Percentiles rank a stretch among this genome's conserved stretches.
Evolutionary conservation across 495 filamentous ascomycete species (phyloP).

Genomic region (Aspergillus haitiensis): DNA sequence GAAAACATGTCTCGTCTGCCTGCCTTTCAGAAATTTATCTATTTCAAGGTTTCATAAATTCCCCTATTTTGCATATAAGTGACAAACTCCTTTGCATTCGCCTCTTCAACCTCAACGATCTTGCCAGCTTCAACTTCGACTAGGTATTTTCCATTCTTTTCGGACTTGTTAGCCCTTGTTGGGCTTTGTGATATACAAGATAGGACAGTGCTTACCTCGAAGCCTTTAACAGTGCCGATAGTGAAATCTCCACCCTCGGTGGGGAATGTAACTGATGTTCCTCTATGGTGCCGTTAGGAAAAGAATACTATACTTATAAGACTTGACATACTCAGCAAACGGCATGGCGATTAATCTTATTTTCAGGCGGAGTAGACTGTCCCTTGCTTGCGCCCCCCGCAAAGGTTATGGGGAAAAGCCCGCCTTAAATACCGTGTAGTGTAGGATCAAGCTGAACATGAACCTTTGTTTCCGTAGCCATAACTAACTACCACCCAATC

Average conservation of each 20-base stretch:
- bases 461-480: not conserved
- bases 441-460: not conserved
- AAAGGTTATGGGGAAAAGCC: not conserved
- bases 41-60: not conserved
- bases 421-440: not conserved
- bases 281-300: not conserved
- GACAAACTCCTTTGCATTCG: conserved; percentile 1
- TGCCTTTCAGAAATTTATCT: too few species aligned
- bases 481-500: not conserved
- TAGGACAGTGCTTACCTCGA: not conserved
- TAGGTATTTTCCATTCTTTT: conserved; percentile 7
- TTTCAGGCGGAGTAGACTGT: not conserved
- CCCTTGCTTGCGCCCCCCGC: not conserved
- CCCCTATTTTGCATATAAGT: not conserved
- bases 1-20: too few species aligned
- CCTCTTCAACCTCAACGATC: conserved; percentile 2
- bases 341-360: not conserved
- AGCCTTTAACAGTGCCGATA: not conserved
- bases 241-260: not conserved
- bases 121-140: conserved; percentile 1
- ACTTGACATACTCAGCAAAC: conserved; percentile 1
- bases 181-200: not conserved
- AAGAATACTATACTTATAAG: not conserved
- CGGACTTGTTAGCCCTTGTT: not conserved
- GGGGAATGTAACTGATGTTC: conserved; percentile 1